Conservation (phyloP, 371 early-diverging fungal species). For the Nematocida sp. region DNA sequence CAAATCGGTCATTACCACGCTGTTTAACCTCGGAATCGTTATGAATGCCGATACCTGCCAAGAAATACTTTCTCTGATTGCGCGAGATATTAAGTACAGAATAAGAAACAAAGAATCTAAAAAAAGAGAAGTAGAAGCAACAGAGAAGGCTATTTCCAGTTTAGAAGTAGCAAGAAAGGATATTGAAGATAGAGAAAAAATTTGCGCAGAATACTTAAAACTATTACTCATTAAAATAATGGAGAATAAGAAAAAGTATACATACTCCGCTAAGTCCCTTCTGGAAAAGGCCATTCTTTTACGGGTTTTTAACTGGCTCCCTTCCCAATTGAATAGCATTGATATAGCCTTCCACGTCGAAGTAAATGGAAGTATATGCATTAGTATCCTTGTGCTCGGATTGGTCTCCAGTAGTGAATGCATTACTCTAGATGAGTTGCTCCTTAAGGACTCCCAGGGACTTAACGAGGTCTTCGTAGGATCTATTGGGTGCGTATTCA, state of each 20-base stretch:
- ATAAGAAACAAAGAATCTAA: constrained; percentile 43
- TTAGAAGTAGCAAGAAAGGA: constrained; percentile 71
- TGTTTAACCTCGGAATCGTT: constrained; percentile 39
- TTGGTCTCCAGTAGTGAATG: constrained; percentile 19
- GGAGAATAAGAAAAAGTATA: constrained; percentile 71
- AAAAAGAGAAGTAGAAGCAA: constrained; percentile 61
- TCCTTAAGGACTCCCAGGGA: constrained; percentile 47
- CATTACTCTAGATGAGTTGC: constrained; percentile 61
- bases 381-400: constrained; percentile 52
- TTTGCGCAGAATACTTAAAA: constrained; percentile 64
- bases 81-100: constrained; percentile 56
- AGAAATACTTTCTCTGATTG: constrained; percentile 60
- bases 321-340: constrained; percentile 51
- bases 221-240: constrained; percentile 53
- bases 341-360: constrained; percentile 51
- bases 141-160: constrained; percentile 58
- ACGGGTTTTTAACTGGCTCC: constrained; percentile 54
- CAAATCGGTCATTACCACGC: not conserved
- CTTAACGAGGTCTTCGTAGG: constrained; percentile 36
- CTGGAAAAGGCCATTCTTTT: constrained; percentile 78
- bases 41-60: constrained; percentile 33
- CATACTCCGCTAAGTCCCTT: constrained; percentile 83
- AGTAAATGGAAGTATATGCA: constrained; percentile 43
- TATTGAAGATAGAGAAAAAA: constrained; percentile 73
- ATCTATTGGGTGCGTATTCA: constrained; percentile 47